phyloP scores from a whole-genome alignment of 257 asterid species.

The Solanum virginianum region DNA sequence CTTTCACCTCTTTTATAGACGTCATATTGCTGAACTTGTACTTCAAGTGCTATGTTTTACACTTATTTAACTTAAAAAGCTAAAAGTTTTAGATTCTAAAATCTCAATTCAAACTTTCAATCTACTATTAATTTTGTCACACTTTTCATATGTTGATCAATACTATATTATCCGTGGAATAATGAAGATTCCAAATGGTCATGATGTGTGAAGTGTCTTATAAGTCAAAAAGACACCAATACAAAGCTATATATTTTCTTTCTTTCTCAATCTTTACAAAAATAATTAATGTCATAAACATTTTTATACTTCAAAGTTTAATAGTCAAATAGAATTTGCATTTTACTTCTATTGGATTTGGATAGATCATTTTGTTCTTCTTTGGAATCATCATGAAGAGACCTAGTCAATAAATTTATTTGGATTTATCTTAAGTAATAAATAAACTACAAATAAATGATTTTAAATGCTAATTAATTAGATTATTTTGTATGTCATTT shows the following conservation, averaged over 20 bases:
- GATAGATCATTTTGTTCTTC: not conserved
- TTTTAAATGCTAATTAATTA: not conserved
- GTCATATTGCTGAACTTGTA: not conserved
- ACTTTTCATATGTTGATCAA: not conserved
- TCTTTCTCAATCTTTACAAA: not conserved
- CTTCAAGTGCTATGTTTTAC: not conserved
- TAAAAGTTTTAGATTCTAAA: not conserved
- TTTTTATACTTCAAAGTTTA: not conserved
- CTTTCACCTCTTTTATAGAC: not conserved
- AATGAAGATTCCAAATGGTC: not conserved
- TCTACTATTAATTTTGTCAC: not conserved
- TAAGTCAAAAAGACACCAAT: not conserved
- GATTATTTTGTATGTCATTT: not conserved
- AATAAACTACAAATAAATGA: not conserved
- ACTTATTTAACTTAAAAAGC: not conserved
- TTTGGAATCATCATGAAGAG: not conserved
- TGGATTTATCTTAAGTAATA: not conserved
- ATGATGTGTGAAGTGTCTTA: not conserved
- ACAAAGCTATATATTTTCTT: not conserved
- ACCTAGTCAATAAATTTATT: not conserved
- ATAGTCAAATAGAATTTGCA: not conserved
- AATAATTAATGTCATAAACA: too few relatives aligned
- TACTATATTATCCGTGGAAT: not conserved
- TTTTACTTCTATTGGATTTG: not conserved
- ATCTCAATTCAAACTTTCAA: not conserved